Base-by-base conservation (phyloP, 2,329 filamentous ascomycete genomes). In the Hysterium pulicare region DNA sequence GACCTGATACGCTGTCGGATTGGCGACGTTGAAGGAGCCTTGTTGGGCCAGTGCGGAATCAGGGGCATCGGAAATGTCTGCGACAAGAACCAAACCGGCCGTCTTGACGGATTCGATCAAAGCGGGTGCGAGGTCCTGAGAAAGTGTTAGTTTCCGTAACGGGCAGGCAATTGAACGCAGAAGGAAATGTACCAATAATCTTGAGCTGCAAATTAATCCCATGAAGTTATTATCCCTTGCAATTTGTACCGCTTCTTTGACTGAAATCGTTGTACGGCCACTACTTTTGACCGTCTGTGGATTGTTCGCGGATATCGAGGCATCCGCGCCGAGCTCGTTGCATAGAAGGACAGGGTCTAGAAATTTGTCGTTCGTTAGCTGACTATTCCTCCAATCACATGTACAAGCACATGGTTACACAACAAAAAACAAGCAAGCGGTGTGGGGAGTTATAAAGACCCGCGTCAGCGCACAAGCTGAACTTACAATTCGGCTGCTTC, bases 171-270 rank as follows among this genome's bases (percentile, higher is more conserved):
- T 22, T 13, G 16, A 11, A 3, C 22, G 36, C 15, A 15, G 23
- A 26, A 34, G 13, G n/a, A 42, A 28, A 77, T 84, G 59, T 76
- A 94, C 89, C 73, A 98, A 69, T 50, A 98, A 75, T 53, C 86
- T 81, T 23, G 88, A 91, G 54, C 84, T 90, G 70, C 90, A 96
- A 46, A 97, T 87, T 59, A 98, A 67, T 3, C 93, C 93, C 93
- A 98, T 98, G 53, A 98, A 88, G 64, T 98, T 98, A 65, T 98
- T 98, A 62, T 84, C 87, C 67, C 94, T 87, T 17, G 91, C 90
- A 60, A 95, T 89, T 50, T 90, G 81, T 11, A 96, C 93, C 4
- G 88, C 88, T 65, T 98, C 91, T 71, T 97, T 98, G 53, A 97
- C 88, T 5, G 89, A 95, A 51, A 85, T 85, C 11, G 84, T 86